Evolutionary conservation across 2,329 filamentous ascomycete genomes (phyloP), one percentile per base, ranked within the genome.

Genomic region (Coniochaeta prunicola): DNA sequence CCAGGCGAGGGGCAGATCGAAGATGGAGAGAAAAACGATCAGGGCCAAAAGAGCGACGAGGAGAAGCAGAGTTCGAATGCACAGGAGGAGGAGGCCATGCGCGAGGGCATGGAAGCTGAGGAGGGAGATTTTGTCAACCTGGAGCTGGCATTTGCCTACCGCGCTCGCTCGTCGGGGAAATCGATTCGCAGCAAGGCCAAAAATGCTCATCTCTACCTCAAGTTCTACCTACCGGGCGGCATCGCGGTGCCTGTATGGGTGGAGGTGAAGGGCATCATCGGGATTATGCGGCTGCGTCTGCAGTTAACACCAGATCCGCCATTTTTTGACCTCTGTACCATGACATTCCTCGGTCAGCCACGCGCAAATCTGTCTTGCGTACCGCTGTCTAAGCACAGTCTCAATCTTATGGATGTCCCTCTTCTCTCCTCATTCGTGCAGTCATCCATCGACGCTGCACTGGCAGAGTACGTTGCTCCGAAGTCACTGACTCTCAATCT

Each of bases 241-340:
- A 66, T 81, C 57, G 73, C 77, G 68, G 73, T 81, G 2, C 79
- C 88, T 38, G 83, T 91, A 3, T 92, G 89, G 88, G 89, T 92
- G 4, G 87, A 92, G 65, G 74, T 92, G 1, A 80, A 83, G 57
- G 89, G 88, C 1, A 78, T 91, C 15, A 80, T 92, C n/a, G 87
- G 88, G 19, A 88, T 84, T 1, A 77, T 89, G 73, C 80, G 89
- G 4, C 66, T 90, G 58, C 81, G 89, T 28, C 76, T 92, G 12
- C 89, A 92, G 66, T 79, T 91, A 1, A 88, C 85, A 1, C 88
- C 89, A 0, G 88, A 92, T 64, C 88, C 89, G 0, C 89, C 89
- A 0, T 91, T 92, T 73, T 86, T 91, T 71, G 83, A 84, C n/a
- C 76, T 91, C 4, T 89, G 86, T 66, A 91, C 88, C 0, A 67